Conservation (phyloP, 306 rosid genomes). For the Datisca glomerata region DNA sequence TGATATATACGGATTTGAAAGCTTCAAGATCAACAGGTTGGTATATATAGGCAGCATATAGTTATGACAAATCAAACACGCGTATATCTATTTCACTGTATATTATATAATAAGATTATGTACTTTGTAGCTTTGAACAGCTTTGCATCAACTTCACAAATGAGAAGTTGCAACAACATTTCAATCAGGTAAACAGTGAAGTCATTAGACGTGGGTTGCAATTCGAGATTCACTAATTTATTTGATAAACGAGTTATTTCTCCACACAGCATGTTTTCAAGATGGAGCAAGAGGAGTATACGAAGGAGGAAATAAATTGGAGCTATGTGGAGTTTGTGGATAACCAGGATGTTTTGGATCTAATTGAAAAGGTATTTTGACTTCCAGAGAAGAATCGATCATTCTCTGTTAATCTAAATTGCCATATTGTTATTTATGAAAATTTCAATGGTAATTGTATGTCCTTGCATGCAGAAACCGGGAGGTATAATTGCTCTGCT, state of each 20-base stretch:
- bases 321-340: slow-evolving; percentile 85
- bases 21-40: slow-evolving; percentile 85
- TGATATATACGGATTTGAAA: slow-evolving; percentile 85
- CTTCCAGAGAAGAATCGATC: slow-evolving; percentile 1
- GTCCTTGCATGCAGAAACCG: slow-evolving; percentile 55
- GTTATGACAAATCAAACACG: too few relatives aligned
- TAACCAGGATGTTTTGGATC: slow-evolving; percentile 87
- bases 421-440: slow-evolving; percentile 8
- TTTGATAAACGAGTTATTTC: slow-evolving; percentile 6
- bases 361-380: slow-evolving; percentile 67
- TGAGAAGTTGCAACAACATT: slow-evolving; percentile 88
- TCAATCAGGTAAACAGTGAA: slow-evolving; percentile 51
- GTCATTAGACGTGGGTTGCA: slow-evolving; percentile 3
- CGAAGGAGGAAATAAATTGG: slow-evolving; percentile 79
- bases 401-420: slow-evolving; percentile 2
- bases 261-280: slow-evolving; percentile 76
- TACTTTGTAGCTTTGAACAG: slow-evolving; percentile 66
- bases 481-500: slow-evolving; percentile 91
- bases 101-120: slow-evolving; percentile 10
- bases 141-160: slow-evolving; percentile 81
- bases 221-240: slow-evolving; percentile 10
- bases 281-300: slow-evolving; percentile 96
- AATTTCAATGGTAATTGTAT: slow-evolving; percentile 7
- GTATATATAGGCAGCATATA: too few relatives aligned
- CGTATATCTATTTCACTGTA: too few relatives aligned